Base-by-base conservation (phyloP, 345 rosid genomes). In the Diplotaxis tenuifolia region DNA sequence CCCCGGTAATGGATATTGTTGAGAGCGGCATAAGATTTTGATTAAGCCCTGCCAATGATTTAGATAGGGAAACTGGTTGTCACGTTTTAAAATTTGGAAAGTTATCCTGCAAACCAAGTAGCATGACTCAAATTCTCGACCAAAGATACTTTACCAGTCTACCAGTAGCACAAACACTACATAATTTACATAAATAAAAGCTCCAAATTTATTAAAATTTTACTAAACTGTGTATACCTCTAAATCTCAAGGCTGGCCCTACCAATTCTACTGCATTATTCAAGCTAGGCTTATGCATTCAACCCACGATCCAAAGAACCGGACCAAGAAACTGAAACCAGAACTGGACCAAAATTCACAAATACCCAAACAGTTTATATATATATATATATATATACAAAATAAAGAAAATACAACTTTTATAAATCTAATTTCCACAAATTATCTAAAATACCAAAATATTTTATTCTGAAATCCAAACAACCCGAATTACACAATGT, bases 11-110 rank as follows among this genome's bases (percentile, higher is more conserved):
- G 27, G 70, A 64, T 55, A 94, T 70, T 72, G 29, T 79, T 65
- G 78, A 71, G 40, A 83, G 47, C 23, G 77, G 80, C 62, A 88
- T 67, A 21, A 78, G 59, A 79, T 73, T 76, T 80, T 77, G 83
- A 0, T 60, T 78, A 25, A 32, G 36, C 83, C 92, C 98, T 86
- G 92, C 78, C 93, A 89, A 89, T 80, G 82, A 81, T 80, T 88
- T 83, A 88, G 84, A 87, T 79, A 87, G 76, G 83, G 85, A 93
- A 83, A 85, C 82, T 83, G 59, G 83, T 81, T 80, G 84, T 88
- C 84, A 83, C 82, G 84, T 78, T 68, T n/a, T 64, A 79, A 82
- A 78, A 72, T 75, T 60, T 65, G 77, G 79, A 87, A 78, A 77
- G 2, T 62, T 70, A 67, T 84, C 95, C 93, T 88, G 91, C 90